Base-by-base conservation (phyloP, 2,329 filamentous ascomycete genomes). In the Penicillium brevicompactum region DNA sequence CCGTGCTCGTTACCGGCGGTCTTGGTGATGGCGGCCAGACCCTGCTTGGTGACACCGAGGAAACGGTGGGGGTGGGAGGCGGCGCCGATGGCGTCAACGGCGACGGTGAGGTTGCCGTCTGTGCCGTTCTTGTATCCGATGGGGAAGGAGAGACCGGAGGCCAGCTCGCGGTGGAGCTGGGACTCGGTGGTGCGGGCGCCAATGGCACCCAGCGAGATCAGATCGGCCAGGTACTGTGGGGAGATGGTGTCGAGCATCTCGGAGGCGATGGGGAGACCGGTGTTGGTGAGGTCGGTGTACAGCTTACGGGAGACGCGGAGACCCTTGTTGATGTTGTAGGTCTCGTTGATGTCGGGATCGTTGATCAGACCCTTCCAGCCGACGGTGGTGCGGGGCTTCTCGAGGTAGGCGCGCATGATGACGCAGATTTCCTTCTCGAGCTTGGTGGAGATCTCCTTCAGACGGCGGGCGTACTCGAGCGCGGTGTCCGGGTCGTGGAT, bases 81-180 rank as follows among this genome's bases (percentile, higher is more conserved):
- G 22, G 90, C 87, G 56, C 93, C 94, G 72, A 97, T 97, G 32
- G 94, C 94, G 73, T 99, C 94, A 67, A 97, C 95, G 18, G 93
- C 92, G 18, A 97, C 92, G 27, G 86, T 87, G 53, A 99, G 80
- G 66, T 89, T 91, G 41, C 94, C 94, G 69, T 99, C 94, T 22
- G 94, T 99, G 59, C 94, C 94, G 77, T 99, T 99, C 86, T 99
- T 99, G 88, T 97, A 99, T 56, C 94, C 94, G 64, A 99, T 92
- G 21, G 94, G 94, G 88, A 97, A 97, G 55, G 91, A 96, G 51
- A 97, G 84, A 66, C 94, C 94, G 27, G 90, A 95, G 5, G 94
- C 94, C 60, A 99, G 85, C 80, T 99, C 94, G 61, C 94, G 89
- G 79, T 99, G 94, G 63, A 97, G 82, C 79, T 99, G 94, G 53